Base-by-base conservation (phyloP, 129 eudicot species). In the Dittrichia graveolens region DNA sequence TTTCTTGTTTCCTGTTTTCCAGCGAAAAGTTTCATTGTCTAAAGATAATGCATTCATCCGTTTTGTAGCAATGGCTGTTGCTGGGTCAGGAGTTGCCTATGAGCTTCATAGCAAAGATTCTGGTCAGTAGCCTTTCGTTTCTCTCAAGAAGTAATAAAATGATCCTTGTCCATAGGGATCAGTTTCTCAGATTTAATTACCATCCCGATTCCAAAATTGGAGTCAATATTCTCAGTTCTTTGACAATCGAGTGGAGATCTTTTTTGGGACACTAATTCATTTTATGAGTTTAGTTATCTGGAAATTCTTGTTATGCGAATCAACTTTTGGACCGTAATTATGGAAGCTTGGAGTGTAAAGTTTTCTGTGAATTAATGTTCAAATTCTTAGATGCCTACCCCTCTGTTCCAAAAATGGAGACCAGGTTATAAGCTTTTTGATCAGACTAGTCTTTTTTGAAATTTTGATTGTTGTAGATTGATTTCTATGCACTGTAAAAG, bases 31-130 rank as follows among this genome's bases (percentile, higher is more conserved):
- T 77, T 61, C 79, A 44, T 56, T 81, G 18, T 45, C 67, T 43
- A 74, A 71, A 44, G 76, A 77, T 15, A 24, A 53, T 13, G 72
- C 83, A 3, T 44, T 85, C 58, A 19, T 81, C n/a, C 87, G 89
- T 56, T 49, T 75, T 63, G 87, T 75, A 66, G 86, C 86, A 45
- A 5, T 83, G 73, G 87, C 87, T 44, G 63, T 90, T 45, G 83
- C 81, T 18, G 96, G 91, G 37, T 85, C 91, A 54, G 91, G 89
- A 48, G 34, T 85, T 38, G 61, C 80, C 6, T 85, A 76, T 68
- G 63, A 77, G 7, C 75, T 60, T 61, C 41, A 48, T 54, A 59
- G 41, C 40, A 40, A 52, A 7, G 79, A 81, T 78, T 67, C 78
- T 40, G 72, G 95, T 91, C 19, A 80, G 84, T 19, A 65, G 60